Conservation (phyloP, 371 early-diverging fungal species). For the Mortierella sp. region DNA sequence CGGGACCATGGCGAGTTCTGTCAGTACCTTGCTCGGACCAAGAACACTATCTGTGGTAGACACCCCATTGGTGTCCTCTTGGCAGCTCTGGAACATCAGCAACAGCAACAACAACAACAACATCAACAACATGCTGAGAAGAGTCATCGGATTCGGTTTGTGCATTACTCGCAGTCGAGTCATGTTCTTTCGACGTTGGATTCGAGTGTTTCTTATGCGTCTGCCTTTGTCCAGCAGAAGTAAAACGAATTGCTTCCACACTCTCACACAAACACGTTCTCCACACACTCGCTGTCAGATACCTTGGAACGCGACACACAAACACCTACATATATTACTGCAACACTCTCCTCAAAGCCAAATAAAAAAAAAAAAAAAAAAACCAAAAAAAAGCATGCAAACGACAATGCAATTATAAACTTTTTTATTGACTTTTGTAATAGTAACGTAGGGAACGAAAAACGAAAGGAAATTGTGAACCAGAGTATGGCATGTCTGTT, state of each 20-base stretch:
- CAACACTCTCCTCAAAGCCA: neutral
- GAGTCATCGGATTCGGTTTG: conserved; percentile 69
- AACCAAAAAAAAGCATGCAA: neutral
- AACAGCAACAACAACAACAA: neutral
- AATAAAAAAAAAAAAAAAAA: neutral
- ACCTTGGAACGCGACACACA: too few species aligned
- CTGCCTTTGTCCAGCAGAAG: conserved; percentile 51
- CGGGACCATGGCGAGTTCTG: conserved; percentile 72
- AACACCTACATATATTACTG: neutral
- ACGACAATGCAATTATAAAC: neutral
- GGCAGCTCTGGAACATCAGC: conserved; percentile 65
- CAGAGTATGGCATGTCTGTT: neutral
- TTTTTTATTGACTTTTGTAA: neutral
- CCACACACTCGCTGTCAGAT: too few species aligned
- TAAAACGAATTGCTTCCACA: neutral
- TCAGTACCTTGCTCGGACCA: conserved; percentile 77
- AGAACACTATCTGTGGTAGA: conserved; percentile 95
- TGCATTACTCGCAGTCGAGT: conserved; percentile 91
- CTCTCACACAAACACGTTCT: too few species aligned
- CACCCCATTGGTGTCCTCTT: conserved; percentile 91
- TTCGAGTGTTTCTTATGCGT: conserved; percentile 85
- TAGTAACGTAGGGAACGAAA: neutral
- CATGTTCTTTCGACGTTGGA: conserved; percentile 64
- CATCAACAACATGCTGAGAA: neutral
- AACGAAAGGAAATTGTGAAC: neutral